These are phyloP conservation scores for Phytophthora parvispora DNA, from an alignment of 352 stramenopile species.

Conservation along the genomic window DNA sequence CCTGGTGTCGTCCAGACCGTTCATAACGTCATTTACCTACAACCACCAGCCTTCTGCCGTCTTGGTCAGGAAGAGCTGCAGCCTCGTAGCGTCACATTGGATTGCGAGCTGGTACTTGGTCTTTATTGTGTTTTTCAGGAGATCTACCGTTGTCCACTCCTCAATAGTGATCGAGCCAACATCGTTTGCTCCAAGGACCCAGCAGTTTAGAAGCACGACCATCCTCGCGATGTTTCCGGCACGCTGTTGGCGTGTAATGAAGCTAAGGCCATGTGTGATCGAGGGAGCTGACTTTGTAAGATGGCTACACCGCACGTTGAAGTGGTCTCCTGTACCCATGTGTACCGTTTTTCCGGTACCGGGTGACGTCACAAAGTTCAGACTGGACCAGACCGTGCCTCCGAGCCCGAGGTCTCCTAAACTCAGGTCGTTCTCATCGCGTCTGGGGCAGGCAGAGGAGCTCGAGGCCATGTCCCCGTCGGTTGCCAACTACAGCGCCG, in stretches of 20 bases:
- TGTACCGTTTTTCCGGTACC: background rate
- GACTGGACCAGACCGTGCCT: background rate
- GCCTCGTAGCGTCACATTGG: background rate
- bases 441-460: background rate
- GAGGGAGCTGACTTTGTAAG: too few species aligned
- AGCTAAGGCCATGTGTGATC: too few species aligned
- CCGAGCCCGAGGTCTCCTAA: background rate
- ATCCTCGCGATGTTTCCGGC: too few species aligned
- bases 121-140: background rate
- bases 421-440: background rate
- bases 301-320: background rate
- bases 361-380: constrained; percentile 14
- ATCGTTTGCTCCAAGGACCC: background rate
- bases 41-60: background rate
- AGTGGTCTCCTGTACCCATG: background rate
- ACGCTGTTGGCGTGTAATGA: too few species aligned
- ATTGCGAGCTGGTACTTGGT: background rate
- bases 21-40: background rate
- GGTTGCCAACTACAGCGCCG: constrained; percentile 29
- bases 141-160: background rate
- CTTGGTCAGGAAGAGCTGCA: background rate
- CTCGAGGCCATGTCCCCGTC: constrained; percentile 24
- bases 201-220: background rate
- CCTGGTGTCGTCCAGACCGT: background rate
- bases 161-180: background rate